Conservation (phyloP, 2,329 filamentous ascomycete genomes). For the Colletotrichum spaethianum region DNA sequence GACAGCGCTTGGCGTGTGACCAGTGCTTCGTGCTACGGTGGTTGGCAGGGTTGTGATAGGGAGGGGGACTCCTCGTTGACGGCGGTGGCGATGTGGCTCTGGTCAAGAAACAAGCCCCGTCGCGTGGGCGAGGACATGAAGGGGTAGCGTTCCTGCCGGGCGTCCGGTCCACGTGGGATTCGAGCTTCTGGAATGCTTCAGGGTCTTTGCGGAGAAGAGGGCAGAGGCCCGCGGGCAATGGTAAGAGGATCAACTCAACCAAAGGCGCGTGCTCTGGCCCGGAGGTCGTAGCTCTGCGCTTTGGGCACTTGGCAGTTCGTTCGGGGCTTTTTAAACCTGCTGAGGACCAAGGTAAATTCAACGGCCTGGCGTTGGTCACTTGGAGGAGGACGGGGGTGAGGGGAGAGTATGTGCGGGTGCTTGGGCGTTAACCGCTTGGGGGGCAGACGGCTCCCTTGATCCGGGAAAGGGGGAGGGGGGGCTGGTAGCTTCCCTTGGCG, state of each 20-base stretch:
- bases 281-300: constrained; percentile 24
- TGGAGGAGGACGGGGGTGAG: too few relatives aligned
- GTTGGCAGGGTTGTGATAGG: neutral
- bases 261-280: neutral
- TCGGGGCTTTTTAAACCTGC: neutral
- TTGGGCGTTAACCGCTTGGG: constrained; percentile 5
- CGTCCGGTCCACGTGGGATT: constrained; percentile 25
- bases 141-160: neutral
- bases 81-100: constrained; percentile 18
- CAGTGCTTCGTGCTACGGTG: neutral
- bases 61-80: neutral
- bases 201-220: constrained; percentile 7
- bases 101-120: neutral
- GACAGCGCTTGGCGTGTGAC: neutral
- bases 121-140: neutral
- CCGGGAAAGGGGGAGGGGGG: too few relatives aligned
- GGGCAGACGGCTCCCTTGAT: too few relatives aligned
- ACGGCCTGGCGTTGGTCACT: neutral
- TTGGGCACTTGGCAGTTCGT: constrained; percentile 30
- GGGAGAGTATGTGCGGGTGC: neutral
- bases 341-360: too few relatives aligned
- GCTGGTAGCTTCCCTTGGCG: neutral
- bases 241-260: neutral
- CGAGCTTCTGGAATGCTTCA: constrained; percentile 38
- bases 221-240: neutral